Base-by-base conservation (phyloP, 306 rosid species). In the Inga leiocalycina region DNA sequence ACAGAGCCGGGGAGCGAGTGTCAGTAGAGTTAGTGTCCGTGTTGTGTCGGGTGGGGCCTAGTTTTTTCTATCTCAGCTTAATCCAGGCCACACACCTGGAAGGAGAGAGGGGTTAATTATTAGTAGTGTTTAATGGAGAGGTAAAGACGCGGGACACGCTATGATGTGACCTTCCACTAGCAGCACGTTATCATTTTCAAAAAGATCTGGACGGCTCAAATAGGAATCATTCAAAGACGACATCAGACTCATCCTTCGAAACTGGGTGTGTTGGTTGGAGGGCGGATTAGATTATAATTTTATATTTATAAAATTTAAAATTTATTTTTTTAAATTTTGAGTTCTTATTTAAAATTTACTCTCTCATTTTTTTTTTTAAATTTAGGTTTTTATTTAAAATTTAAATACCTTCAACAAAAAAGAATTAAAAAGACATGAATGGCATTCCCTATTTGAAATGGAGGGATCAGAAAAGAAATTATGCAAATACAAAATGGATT, bases 81-180 rank as follows among this genome's bases (percentile, higher is more conserved):
- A 77, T 68, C 64, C 51, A 45, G 71, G 5, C 62, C 27, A 43
- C 27, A 41, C 45, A 62, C 37, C 7, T 12, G 32, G 32, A 59
- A 24, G 35, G 11, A 41, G 76, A 41, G 27, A 13, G 8, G 75
- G 85, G 22, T 81, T 48, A 64, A 68, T 82, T 68, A 57, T 66
- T 66, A 14, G 22, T 17, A 54, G 9, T 17, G 82, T 46, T 70
- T 45, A 35, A 52, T 75, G 56, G 51, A 27, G 77, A 51, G 62
- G 77, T 39, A 67, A 68, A 3, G 24, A 52, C 15, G 10, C 17
- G 30, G 13, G 32, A 64, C 69, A 16, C 19, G 10, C 16, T 6
- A 19, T 51, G 27, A 37, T 41, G 76, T 76, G 54, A 62, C 79
- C 52, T 41, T 9, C 75, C 75, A 20, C 77, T 69, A 81, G 61